Conservation (phyloP, 352 stramenopile genomes). For the Phytopythium vexans region DNA sequence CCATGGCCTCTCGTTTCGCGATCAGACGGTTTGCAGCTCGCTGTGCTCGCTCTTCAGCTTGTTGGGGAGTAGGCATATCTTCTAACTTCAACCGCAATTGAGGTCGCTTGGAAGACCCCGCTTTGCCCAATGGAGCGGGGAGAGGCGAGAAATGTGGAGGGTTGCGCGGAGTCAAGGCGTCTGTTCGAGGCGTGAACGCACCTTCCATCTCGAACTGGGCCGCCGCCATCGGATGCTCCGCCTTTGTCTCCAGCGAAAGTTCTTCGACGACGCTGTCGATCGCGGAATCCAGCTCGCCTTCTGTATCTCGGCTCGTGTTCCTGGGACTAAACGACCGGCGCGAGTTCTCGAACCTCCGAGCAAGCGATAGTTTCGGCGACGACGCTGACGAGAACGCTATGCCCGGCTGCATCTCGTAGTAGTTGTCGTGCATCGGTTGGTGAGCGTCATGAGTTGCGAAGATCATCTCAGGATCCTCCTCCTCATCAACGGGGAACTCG, state of each 20-base stretch:
- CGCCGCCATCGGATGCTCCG: background rate
- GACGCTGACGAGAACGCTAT: too few relatives aligned
- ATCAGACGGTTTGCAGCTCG: constrained; percentile 71
- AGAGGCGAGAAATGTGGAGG: background rate
- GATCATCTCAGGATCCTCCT: background rate
- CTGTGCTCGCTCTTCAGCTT: constrained; percentile 78
- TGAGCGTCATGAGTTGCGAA: too few relatives aligned
- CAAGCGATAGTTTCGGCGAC: background rate
- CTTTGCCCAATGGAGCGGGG: constrained; percentile 7
- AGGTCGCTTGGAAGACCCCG: constrained; percentile 42
- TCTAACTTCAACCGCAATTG: constrained; percentile 77
- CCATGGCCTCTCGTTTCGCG: constrained; percentile 68
- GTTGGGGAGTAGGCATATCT: constrained; percentile 84
- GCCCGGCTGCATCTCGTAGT: too few relatives aligned
- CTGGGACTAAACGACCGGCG: background rate
- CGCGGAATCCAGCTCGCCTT: background rate
- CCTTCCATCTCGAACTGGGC: background rate
- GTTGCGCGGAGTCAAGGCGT: constrained; percentile 1
- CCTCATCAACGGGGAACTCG: constrained; percentile 16
- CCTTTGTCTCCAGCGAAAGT: constrained; percentile 1
- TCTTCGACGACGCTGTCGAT: constrained; percentile 1
- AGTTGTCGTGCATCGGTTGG: too few relatives aligned
- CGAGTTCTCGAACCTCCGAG: too few relatives aligned
- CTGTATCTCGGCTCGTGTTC: background rate
- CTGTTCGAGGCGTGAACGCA: constrained; percentile 2